Percentiles rank a stretch among this genome's conserved stretches.
These are phyloP conservation scores for Biscogniauxia sp. DNA, from an alignment of 2,329 filamentous ascomycete genomes.

Conservation along the genomic window DNA sequence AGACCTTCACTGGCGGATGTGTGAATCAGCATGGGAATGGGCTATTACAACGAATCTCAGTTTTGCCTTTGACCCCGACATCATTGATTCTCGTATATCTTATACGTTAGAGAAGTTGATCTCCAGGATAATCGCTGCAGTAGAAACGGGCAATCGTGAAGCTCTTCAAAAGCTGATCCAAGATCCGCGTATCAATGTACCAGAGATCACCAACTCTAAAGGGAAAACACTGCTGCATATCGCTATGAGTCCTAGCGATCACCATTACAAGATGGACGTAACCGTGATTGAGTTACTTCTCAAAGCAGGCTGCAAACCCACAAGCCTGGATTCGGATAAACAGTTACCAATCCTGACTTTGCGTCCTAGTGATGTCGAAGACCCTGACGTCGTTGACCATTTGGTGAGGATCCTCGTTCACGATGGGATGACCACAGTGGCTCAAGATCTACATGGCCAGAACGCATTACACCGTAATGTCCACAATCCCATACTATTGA, in stretches of 20 bases:
- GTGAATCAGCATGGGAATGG: not conserved
- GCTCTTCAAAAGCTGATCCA: not conserved
- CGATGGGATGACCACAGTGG: not conserved
- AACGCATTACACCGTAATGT: not conserved
- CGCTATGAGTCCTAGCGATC: not conserved
- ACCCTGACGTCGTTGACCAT: not conserved
- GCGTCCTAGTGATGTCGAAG: not conserved
- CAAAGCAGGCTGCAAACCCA: not conserved
- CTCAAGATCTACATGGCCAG: not conserved
- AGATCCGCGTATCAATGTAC: not conserved
- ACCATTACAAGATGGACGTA: not conserved
- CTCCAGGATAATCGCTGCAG: not conserved
- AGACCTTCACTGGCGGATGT: not conserved
- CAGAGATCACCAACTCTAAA: not conserved
- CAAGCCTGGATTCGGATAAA: not conserved
- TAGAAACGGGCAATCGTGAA: not conserved
- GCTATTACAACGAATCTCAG: not conserved
- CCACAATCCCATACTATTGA: not conserved
- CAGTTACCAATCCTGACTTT: not conserved
- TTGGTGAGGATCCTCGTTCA: not conserved
- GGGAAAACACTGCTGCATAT: not conserved
- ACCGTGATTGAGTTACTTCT: not conserved
- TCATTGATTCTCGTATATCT: slow-evolving; percentile 3
- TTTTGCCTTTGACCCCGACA: not conserved
- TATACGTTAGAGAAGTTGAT: not conserved